Evolutionary conservation across 176 grass and related monocot species (phyloP).

Genomic region (Pharus latifolius): DNA sequence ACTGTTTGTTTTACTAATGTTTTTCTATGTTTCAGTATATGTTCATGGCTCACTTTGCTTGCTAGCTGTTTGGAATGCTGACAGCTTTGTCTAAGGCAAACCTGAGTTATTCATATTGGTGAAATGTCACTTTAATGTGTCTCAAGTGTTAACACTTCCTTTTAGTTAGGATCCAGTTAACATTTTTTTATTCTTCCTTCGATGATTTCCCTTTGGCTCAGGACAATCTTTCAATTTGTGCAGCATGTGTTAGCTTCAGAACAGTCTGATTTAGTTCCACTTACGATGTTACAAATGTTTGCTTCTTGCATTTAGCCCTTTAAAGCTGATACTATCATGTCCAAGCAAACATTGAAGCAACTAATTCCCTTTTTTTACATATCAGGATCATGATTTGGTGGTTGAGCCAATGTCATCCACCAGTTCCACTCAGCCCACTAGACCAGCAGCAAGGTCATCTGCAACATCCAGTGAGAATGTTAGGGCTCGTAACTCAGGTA

Average conservation of each 20-base stretch:
- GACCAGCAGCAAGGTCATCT: conserved; percentile 41
- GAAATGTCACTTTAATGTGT: background rate
- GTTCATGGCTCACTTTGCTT: background rate
- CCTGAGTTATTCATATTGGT: background rate
- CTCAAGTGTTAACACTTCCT: background rate
- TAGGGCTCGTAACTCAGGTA: conserved; percentile 57
- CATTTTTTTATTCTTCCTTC: background rate
- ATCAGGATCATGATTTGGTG: conserved; percentile 69
- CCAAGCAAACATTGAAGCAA: background rate
- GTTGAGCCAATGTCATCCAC: conserved; percentile 66
- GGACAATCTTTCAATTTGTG: background rate
- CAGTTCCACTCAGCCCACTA: conserved; percentile 44
- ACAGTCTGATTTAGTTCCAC: background rate
- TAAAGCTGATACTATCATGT: background rate
- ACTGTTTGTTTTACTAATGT: background rate
- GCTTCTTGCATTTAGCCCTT: background rate
- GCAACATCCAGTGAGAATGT: conserved; percentile 35
- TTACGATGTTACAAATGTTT: background rate
- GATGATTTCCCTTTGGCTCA: background rate
- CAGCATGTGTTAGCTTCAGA: background rate
- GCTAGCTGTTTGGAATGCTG: background rate
- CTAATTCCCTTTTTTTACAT: background rate
- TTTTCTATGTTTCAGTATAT: background rate
- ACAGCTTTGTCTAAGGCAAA: background rate
- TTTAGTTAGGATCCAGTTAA: background rate